These are phyloP conservation scores for Alternaria brassicae DNA, from an alignment of 2,329 filamentous ascomycete genomes.

Conservation along the genomic window DNA sequence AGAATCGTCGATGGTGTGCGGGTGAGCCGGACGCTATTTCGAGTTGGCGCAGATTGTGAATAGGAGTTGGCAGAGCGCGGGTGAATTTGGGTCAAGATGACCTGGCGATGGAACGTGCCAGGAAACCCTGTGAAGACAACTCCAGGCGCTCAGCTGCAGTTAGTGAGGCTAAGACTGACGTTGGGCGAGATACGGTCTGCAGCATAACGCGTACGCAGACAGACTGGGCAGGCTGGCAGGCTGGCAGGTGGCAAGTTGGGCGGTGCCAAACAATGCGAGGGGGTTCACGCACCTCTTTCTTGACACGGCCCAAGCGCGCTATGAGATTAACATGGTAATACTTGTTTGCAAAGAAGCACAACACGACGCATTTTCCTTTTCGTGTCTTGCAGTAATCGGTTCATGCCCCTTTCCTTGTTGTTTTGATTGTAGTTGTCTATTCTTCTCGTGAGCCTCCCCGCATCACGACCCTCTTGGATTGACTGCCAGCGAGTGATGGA, in stretches of 20 bases:
- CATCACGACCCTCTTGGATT: conserved; percentile 11
- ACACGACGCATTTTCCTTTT: conserved; percentile 20
- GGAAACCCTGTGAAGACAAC: conserved; percentile 12
- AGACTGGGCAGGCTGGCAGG: background rate
- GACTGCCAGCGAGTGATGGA: conserved; percentile 1
- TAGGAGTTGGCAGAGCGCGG: background rate
- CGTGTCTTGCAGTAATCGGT: conserved; percentile 1
- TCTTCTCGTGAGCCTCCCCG: conserved; percentile 4
- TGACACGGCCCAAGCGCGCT: conserved; percentile 17
- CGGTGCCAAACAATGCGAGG: background rate
- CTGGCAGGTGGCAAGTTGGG: conserved; percentile 11
- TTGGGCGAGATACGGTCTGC: background rate
- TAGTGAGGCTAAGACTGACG: background rate
- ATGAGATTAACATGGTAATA: conserved; percentile 20
- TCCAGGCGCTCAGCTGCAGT: conserved; percentile 3
- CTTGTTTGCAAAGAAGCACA: conserved; percentile 15
- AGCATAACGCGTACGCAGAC: conserved; percentile 3
- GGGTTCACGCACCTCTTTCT: background rate
- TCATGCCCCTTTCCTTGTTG: conserved; percentile 7
- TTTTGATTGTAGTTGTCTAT: background rate
- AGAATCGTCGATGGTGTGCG: conserved; percentile 8
- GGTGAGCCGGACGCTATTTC: background rate
- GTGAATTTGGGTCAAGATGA: conserved; percentile 2
- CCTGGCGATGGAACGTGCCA: conserved; percentile 9
- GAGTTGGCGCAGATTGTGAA: background rate